phyloP scores from a whole-genome alignment of 768 basidiomycete genomes.

The Tylopilus sp. region DNA sequence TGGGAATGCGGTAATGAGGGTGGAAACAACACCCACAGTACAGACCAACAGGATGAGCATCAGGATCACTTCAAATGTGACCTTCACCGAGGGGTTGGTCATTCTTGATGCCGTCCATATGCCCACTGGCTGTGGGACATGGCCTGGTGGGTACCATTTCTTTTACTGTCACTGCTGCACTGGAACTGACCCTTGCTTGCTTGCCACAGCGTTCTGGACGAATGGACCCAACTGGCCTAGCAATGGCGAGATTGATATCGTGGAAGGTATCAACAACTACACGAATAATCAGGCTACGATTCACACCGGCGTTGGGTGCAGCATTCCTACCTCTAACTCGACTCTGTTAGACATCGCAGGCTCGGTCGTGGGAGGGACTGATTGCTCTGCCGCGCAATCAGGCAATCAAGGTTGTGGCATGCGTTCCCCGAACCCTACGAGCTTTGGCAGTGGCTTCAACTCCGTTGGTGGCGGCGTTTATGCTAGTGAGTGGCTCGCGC shows the following conservation, averaged over 20 bases:
- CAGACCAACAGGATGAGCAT: constrained; percentile 68
- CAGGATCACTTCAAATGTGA: constrained; percentile 63
- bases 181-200: not conserved
- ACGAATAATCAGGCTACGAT: constrained; percentile 80
- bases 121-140: constrained; percentile 86
- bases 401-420: constrained; percentile 82
- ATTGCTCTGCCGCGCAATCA: constrained; percentile 69
- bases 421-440: constrained; percentile 52
- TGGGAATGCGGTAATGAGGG: constrained; percentile 82
- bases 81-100: constrained; percentile 65
- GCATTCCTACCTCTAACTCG: constrained; percentile 47
- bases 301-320: constrained; percentile 73
- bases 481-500: constrained; percentile 58
- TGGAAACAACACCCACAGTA: constrained; percentile 79
- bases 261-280: constrained; percentile 81
- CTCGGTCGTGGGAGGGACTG: constrained; percentile 60
- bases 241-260: constrained; percentile 76
- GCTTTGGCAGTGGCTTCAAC: constrained; percentile 88
- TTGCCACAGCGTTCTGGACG: constrained; percentile 42
- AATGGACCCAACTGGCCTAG: constrained; percentile 46
- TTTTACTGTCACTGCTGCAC: not conserved
- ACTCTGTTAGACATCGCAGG: constrained; percentile 56
- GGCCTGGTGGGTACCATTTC: constrained; percentile 49
- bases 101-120: constrained; percentile 85
- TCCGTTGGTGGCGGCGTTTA: constrained; percentile 83